Evolutionary conservation across 768 basidiomycete species (phyloP).

Genomic region (Trametes coccinea): DNA sequence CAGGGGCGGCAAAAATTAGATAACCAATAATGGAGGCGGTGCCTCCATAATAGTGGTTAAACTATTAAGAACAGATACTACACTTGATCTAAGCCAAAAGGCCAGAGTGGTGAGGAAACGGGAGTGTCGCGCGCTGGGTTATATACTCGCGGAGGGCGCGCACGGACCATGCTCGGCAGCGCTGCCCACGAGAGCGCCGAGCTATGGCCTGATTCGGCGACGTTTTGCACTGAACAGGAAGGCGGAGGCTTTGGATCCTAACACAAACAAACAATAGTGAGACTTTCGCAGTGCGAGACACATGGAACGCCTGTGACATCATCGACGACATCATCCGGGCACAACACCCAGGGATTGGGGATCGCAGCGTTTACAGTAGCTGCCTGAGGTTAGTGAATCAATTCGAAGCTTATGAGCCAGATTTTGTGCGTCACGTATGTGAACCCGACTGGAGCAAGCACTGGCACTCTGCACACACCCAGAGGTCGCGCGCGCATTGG

Average conservation of each 20-base stretch:
- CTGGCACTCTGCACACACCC: too few species aligned
- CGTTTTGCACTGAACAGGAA: background rate
- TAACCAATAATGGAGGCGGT: constrained; percentile 36
- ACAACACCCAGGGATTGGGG: too few species aligned
- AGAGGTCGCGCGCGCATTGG: too few species aligned
- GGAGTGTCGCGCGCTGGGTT: background rate
- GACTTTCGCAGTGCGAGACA: background rate
- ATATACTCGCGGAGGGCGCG: constrained; percentile 4
- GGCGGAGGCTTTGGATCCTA: constrained; percentile 14
- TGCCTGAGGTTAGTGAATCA: too few species aligned
- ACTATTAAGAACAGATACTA: constrained; percentile 73
- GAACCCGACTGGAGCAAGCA: too few species aligned
- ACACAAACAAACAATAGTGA: background rate
- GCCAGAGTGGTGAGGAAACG: constrained; percentile 47
- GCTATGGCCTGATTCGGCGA: too few species aligned
- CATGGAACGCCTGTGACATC: too few species aligned
- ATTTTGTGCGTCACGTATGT: too few species aligned
- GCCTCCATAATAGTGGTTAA: constrained; percentile 39
- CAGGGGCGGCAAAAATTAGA: constrained; percentile 34
- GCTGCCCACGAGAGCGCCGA: too few species aligned
- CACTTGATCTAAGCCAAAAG: constrained; percentile 77
- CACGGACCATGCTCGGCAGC: constrained; percentile 9
- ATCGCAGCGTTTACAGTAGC: too few species aligned
- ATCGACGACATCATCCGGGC: background rate
- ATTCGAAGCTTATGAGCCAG: too few species aligned